Conservation (phyloP, 371 early-diverging fungal genomes). For the Dichotomocladium elegans region DNA sequence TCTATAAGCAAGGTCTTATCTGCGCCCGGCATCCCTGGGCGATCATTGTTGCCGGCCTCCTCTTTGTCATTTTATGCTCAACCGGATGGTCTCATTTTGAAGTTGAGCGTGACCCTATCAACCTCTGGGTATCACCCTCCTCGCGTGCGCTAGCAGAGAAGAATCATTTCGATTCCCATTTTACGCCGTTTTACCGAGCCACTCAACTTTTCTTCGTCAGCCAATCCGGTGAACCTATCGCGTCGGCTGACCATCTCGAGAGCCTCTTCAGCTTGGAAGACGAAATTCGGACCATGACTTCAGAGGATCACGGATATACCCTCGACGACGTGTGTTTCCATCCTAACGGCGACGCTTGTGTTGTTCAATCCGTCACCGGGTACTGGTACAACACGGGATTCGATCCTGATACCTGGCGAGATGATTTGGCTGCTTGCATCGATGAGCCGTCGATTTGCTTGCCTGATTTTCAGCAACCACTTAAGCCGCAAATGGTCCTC, state of each 20-base stretch:
- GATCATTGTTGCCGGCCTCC: conserved; percentile 44
- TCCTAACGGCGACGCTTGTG: conserved; percentile 65
- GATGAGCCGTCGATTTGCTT: conserved; percentile 57
- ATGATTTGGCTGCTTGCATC: conserved; percentile 46
- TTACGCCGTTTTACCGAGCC: conserved; percentile 74
- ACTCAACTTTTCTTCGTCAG: conserved; percentile 65
- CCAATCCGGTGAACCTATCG: conserved; percentile 31
- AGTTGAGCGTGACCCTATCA: conserved; percentile 63
- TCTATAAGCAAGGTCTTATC: conserved; percentile 62
- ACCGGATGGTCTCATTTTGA: conserved; percentile 56
- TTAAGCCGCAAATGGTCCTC: conserved; percentile 67
- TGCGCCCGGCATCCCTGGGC: conserved; percentile 63
- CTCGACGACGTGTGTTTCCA: conserved; percentile 69
- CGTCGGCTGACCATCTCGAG: conserved; percentile 43
- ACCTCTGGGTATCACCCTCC: conserved; percentile 70
- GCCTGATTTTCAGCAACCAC: conserved; percentile 63
- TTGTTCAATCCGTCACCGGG: conserved; percentile 70
- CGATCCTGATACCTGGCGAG: conserved; percentile 42
- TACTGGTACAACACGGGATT: conserved; percentile 65
- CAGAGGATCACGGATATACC: conserved; percentile 23
- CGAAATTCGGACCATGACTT: conserved; percentile 43
- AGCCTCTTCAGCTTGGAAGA: conserved; percentile 53
- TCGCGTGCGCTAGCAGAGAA: conserved; percentile 62
- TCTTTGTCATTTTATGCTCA: conserved; percentile 48
- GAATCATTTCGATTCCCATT: conserved; percentile 64